phyloP scores from a whole-genome alignment of 495 filamentous ascomycete species.

The Trichoderma erinaceum region DNA sequence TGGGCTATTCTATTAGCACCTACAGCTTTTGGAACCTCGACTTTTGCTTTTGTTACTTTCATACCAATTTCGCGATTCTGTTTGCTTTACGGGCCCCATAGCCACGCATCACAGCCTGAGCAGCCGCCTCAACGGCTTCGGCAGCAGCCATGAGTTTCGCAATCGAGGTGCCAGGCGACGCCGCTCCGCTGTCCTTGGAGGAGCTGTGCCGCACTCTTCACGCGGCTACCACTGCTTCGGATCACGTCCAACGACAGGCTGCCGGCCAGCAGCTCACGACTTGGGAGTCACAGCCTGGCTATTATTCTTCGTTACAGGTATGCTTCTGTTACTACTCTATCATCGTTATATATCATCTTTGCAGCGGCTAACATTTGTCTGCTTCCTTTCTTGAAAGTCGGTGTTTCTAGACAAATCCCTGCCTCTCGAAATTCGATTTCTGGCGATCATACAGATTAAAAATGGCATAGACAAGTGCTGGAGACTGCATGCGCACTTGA shows the following conservation, averaged over 20 bases:
- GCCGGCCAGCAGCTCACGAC: constrained; percentile 75
- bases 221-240: constrained; percentile 59
- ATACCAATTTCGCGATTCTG: too few relatives aligned
- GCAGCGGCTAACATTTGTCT: constrained; percentile 18
- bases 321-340: constrained; percentile 17
- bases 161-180: constrained; percentile 50
- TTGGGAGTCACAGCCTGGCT: constrained; percentile 75
- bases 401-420: constrained; percentile 71
- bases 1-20: background rate
- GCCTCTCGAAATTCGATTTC: constrained; percentile 69
- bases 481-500: constrained; percentile 61
- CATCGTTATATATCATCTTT: background rate
- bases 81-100: background rate
- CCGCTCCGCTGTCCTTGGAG: constrained; percentile 49
- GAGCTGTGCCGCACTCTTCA: constrained; percentile 67
- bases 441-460: constrained; percentile 90
- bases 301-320: constrained; percentile 76
- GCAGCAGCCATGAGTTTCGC: constrained; percentile 41
- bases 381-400: constrained; percentile 40
- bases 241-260: constrained; percentile 68
- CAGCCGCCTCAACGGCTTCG: background rate
- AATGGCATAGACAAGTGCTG: constrained; percentile 94
- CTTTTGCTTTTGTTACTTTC: background rate
- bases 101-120: background rate
- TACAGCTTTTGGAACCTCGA: background rate